Conservation (phyloP, 2,329 filamentous ascomycete genomes). For the Hypoxylon sp. region DNA sequence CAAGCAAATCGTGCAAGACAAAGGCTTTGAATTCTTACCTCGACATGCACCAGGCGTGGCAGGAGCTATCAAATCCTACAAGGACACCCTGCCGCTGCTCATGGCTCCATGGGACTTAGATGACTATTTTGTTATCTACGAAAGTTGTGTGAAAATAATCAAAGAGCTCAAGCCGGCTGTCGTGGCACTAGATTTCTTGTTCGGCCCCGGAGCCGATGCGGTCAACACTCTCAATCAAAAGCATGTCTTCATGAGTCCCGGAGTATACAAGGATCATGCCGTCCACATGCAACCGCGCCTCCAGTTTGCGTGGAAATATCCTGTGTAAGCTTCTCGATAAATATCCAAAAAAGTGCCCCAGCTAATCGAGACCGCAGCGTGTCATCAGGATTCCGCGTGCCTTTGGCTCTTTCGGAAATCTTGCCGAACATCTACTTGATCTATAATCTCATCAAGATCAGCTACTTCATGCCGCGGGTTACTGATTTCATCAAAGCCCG, state of each 20-base stretch:
- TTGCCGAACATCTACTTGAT: slow-evolving; percentile 19
- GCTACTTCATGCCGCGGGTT: slow-evolving; percentile 8
- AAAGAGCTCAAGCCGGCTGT: slow-evolving; percentile 10
- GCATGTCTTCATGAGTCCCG: slow-evolving; percentile 16
- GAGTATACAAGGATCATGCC: slow-evolving; percentile 19
- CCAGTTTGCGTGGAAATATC: slow-evolving; percentile 13
- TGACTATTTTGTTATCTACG: slow-evolving; percentile 15
- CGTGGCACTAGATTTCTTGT: slow-evolving; percentile 17
- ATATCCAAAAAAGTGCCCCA: not conserved
- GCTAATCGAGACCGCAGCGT: slow-evolving; percentile 5
- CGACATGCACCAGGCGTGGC: slow-evolving; percentile 11
- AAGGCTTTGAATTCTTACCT: slow-evolving; percentile 9
- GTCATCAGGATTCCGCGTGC: slow-evolving; percentile 15
- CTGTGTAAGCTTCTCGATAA: slow-evolving; percentile 4
- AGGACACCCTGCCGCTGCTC: slow-evolving; percentile 11
- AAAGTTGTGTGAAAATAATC: slow-evolving; percentile 10
- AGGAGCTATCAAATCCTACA: slow-evolving; percentile 18
- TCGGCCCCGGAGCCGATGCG: slow-evolving; percentile 22
- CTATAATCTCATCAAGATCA: slow-evolving; percentile 15
- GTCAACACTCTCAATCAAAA: slow-evolving; percentile 13
- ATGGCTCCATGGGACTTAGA: slow-evolving; percentile 16
- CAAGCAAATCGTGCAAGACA: slow-evolving; percentile 12
- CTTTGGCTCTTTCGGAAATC: slow-evolving; percentile 8
- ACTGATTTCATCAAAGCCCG: slow-evolving; percentile 18
- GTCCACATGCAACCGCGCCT: slow-evolving; percentile 21